Conservation (phyloP, 768 basidiomycete genomes). For the Tylopilus vinaceipallidus region DNA sequence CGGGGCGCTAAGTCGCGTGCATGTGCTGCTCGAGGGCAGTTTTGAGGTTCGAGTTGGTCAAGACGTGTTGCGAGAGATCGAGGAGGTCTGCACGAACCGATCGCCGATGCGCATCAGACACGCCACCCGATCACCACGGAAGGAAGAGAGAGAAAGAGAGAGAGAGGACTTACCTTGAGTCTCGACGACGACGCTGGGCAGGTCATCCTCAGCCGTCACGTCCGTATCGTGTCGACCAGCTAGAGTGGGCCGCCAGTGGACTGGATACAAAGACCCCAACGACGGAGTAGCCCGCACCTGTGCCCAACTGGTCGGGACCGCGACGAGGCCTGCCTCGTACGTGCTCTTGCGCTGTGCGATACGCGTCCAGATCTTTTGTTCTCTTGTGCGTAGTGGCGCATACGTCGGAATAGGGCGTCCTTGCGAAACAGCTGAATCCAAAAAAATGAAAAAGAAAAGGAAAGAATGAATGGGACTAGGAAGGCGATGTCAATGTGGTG, state of each 20-base stretch:
- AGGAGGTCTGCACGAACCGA: conserved; percentile 26
- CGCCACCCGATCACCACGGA: no score
- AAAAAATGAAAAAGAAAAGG: conserved; percentile 9
- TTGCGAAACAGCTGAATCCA: conserved; percentile 70
- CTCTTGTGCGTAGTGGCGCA: conserved; percentile 80
- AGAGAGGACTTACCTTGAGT: conserved; percentile 38
- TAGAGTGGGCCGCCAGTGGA: conserved; percentile 35
- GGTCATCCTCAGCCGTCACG: conserved; percentile 52
- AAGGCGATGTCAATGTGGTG: conserved; percentile 19
- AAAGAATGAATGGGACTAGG: conserved; percentile 23
- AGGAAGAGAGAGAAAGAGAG: no score
- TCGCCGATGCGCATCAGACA: background rate
- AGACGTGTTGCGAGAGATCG: conserved; percentile 33
- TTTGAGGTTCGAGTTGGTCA: conserved; percentile 30
- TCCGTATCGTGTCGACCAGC: conserved; percentile 66
- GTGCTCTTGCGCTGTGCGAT: conserved; percentile 60
- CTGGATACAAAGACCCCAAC: conserved; percentile 1
- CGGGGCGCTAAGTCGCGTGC: conserved; percentile 56
- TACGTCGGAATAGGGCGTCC: conserved; percentile 80
- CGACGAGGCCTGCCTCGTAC: conserved; percentile 69
- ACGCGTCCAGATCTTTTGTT: conserved; percentile 57
- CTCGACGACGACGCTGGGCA: conserved; percentile 42
- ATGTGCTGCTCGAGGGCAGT: conserved; percentile 53
- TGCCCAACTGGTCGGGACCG: conserved; percentile 77
- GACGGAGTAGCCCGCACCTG: conserved; percentile 45